Conservation (phyloP, 108 stramenopile genomes). For the Skeletonema costatum region DNA sequence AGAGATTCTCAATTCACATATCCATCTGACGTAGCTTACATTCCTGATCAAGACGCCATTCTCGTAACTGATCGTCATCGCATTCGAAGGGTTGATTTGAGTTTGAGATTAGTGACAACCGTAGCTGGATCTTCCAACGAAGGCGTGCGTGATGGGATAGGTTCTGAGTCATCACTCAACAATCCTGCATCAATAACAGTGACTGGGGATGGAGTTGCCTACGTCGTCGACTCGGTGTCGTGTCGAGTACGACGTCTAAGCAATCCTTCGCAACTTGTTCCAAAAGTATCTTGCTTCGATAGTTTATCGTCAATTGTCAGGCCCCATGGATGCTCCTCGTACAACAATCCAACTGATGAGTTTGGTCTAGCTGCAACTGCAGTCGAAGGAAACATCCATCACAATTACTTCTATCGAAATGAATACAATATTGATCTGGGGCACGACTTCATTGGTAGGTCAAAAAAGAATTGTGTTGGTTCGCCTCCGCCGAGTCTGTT, state of each 20-base stretch:
- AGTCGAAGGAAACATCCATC: constrained; percentile 71
- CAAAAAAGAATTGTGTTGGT: constrained; percentile 74
- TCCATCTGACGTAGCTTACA: constrained; percentile 77
- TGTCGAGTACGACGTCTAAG: constrained; percentile 68
- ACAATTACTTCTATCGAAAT: constrained; percentile 63
- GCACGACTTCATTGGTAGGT: constrained; percentile 57
- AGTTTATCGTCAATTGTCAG: constrained; percentile 55
- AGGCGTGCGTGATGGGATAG: constrained; percentile 70
- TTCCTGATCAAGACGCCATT: constrained; percentile 42
- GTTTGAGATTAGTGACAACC: constrained; percentile 57
- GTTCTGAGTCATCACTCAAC: constrained; percentile 62
- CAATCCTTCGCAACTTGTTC: constrained; percentile 41
- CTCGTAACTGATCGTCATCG: constrained; percentile 75
- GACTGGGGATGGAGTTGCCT: constrained; percentile 60
- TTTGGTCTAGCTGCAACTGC: constrained; percentile 53
- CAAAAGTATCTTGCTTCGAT: constrained; percentile 55
- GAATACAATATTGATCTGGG: constrained; percentile 43
- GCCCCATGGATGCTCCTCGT: constrained; percentile 81
- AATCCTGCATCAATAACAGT: constrained; percentile 66
- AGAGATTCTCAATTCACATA: constrained; percentile 58
- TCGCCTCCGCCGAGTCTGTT: constrained; percentile 62
- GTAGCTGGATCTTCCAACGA: constrained; percentile 60
- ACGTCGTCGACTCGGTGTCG: constrained; percentile 62
- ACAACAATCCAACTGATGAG: constrained; percentile 77
- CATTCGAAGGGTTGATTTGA: constrained; percentile 55